Evolutionary conservation across 73 alveolate species (phyloP), one percentile per base, ranked within the genome.

Genomic region (Blepharisma stoltei): DNA sequence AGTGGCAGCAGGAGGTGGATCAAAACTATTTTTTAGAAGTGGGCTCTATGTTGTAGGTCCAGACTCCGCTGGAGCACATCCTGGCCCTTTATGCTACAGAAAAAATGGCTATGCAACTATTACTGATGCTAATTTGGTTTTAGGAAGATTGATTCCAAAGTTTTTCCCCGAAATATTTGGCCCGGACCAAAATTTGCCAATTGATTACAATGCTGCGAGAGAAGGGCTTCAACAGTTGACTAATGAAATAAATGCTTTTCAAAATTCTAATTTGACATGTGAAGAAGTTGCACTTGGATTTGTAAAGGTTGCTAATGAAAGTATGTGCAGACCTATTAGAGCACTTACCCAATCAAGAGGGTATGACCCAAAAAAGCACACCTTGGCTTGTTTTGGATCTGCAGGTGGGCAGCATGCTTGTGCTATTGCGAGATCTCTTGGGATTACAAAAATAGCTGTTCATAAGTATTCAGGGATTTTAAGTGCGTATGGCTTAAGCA

Each of bases 1-100:
- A 41, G 98, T 93, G 6, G 98, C 98, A 7, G 98, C 98, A 32
- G 98, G 98, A 6, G 98, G 98, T 9, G 98, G 98, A 7, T 85
- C 95, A 7, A 75, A 92, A 43, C 84, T 91, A 38, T 80, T 85
- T 85, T 91, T 81, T 70, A 76, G 83, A 23, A 89, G 85, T 54
- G 98, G 96, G 9, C 65, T 88, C 41, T 91, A 85, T 65, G 78
- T 80, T 60, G 98, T 93, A 14, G 98, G 98, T 7, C 98, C 98
- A 4, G 95, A 92, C 69, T 81, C 94, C 20, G 90, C 95, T 20
- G 95, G 97, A 5, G 95, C 98, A 14, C 84, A 81, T 70, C 98
- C 98, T 6, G 98, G 98, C 32, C 98, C 98, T 7, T 90, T 89
- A 4, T 93, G 98, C 81, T 93, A 93, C 81, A 83, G 94, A 23